phyloP scores from a whole-genome alignment of 2,329 filamentous ascomycete genomes.

The Trichoderma atrobrunneum region DNA sequence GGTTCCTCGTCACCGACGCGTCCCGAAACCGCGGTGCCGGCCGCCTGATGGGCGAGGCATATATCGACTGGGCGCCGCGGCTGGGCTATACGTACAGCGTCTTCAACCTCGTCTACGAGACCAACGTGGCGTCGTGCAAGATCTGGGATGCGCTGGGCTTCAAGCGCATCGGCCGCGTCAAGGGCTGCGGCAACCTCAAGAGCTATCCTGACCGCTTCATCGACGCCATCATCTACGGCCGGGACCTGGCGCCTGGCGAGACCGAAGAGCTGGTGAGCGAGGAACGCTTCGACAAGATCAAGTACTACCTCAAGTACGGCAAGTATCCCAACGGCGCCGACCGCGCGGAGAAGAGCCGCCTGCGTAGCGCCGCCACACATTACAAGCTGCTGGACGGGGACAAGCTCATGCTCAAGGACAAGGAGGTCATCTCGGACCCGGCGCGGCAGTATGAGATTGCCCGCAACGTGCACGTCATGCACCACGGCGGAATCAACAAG shows the following conservation, averaged over 20 bases:
- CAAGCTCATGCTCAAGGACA: constrained; percentile 93
- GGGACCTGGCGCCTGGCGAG: constrained; percentile 56
- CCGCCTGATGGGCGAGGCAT: constrained; percentile 71
- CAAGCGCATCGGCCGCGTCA: constrained; percentile 84
- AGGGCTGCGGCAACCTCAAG: constrained; percentile 66
- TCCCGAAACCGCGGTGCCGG: constrained; percentile 72
- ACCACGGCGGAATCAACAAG: constrained; percentile 96
- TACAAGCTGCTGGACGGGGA: constrained; percentile 80
- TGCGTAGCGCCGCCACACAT: constrained; percentile 90
- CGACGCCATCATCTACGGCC: constrained; percentile 76
- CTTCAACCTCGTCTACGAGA: constrained; percentile 94
- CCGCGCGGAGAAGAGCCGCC: constrained; percentile 89
- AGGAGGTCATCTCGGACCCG: constrained; percentile 92
- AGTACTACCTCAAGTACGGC: constrained; percentile 91
- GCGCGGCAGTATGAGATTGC: constrained; percentile 89
- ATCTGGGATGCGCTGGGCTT: constrained; percentile 93
- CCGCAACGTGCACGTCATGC: constrained; percentile 66
- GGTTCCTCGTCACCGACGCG: constrained; percentile 71
- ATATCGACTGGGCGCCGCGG: constrained; percentile 75
- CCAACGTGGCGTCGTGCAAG: constrained; percentile 82
- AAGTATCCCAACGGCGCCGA: constrained; percentile 93
- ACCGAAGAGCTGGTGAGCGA: constrained; percentile 84
- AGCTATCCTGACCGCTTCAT: constrained; percentile 67
- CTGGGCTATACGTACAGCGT: constrained; percentile 88
- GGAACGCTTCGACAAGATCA: constrained; percentile 98